Conservation (phyloP, 176 grass and related monocot species). For the Paspalum notatum region DNA sequence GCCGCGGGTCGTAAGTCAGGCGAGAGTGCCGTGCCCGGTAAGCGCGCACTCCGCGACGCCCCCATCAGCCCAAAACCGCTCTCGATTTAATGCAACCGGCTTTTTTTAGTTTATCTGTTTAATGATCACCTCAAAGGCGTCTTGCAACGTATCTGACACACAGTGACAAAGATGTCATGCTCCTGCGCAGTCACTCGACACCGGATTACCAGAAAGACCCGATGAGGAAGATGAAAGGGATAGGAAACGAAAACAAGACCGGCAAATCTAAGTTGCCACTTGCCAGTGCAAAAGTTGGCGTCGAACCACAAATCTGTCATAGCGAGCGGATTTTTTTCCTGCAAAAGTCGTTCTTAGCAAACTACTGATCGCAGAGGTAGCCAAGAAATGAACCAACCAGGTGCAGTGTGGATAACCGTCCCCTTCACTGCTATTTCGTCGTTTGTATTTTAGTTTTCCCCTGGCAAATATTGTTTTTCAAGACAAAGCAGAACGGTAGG, state of each 20-base stretch:
- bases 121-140: neutral
- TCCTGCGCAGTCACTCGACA: neutral
- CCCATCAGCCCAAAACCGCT: neutral
- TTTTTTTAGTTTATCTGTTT: neutral
- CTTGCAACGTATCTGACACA: neutral
- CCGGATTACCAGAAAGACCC: neutral
- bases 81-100: neutral
- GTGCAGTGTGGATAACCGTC: neutral
- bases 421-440: neutral
- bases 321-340: neutral
- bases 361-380: neutral
- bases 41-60: neutral
- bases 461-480: neutral
- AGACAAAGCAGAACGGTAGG: neutral
- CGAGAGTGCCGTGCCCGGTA: conserved; percentile 37
- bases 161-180: neutral
- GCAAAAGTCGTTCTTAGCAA: neutral
- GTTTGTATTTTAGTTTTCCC: neutral
- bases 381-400: neutral
- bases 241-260: neutral
- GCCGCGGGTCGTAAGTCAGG: conserved; percentile 9
- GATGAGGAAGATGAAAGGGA: neutral
- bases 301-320: conserved; percentile 8
- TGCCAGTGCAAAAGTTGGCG: neutral
- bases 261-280: neutral